Evolutionary conservation across 2,329 filamentous ascomycete species (phyloP).

Genomic region (Fonsecaea erecta): DNA sequence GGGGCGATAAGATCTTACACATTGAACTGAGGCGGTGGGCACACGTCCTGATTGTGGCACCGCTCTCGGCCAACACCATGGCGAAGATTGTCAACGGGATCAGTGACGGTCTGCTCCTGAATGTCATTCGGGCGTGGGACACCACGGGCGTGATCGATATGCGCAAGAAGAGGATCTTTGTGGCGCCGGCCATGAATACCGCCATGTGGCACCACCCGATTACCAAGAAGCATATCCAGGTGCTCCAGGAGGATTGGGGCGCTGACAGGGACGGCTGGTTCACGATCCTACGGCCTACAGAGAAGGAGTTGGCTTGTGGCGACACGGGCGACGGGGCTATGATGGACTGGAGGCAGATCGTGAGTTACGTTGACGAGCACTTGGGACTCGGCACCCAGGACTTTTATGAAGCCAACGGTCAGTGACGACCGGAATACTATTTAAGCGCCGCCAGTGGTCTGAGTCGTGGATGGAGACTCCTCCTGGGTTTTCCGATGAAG

Average conservation of each 20-base stretch:
- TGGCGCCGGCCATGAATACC: constrained; percentile 85
- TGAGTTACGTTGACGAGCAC: constrained; percentile 44
- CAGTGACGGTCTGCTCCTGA: constrained; percentile 73
- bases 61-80: constrained; percentile 80
- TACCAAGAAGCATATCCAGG: constrained; percentile 71
- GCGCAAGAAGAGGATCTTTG: constrained; percentile 69
- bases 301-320: constrained; percentile 81
- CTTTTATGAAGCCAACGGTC: constrained; percentile 18
- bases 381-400: constrained; percentile 15
- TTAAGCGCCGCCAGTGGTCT: constrained; percentile 17
- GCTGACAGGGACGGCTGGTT: constrained; percentile 61
- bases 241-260: constrained; percentile 78
- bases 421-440: constrained; percentile 15
- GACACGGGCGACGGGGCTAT: constrained; percentile 83
- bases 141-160: constrained; percentile 65
- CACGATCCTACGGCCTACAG: constrained; percentile 72
- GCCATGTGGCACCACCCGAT: constrained; percentile 89
- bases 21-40: constrained; percentile 87
- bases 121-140: constrained; percentile 87
- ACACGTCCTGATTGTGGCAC: constrained; percentile 77
- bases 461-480: constrained; percentile 18
- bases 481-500: constrained; percentile 35
- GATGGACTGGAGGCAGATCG: constrained; percentile 79
- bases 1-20: constrained; percentile 81
- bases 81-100: constrained; percentile 82